Percentiles rank a stretch among this genome's conserved stretches.
Conservation (phyloP, 345 rosid species). For the Eucalyptus viminalis region DNA sequence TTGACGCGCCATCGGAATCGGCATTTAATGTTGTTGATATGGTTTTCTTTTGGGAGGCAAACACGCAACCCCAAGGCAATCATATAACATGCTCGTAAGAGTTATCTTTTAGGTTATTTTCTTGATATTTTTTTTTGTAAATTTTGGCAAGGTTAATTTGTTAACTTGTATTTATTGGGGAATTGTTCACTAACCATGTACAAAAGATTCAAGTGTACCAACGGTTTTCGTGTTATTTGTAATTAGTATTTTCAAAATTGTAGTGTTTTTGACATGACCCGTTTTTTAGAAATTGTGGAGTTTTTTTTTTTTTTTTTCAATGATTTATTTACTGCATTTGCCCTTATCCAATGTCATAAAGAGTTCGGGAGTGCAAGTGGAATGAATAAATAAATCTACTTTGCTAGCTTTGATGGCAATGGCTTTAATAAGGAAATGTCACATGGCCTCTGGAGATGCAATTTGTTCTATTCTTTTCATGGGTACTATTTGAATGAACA, state of each 20-base stretch:
- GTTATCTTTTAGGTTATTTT: background rate
- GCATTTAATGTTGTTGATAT: background rate
- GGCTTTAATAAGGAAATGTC: background rate
- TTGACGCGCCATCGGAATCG: background rate
- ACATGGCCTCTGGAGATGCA: background rate
- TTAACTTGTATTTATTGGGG: background rate
- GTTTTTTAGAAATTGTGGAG: background rate
- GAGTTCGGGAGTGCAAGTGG: background rate
- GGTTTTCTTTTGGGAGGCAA: background rate
- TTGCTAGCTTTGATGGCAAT: background rate
- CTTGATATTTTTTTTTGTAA: background rate
- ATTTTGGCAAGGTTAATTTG: background rate
- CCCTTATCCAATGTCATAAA: background rate
- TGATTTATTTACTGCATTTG: background rate
- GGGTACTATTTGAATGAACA: background rate
- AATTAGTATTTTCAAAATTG: background rate
- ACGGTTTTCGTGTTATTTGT: background rate
- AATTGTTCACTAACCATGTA: background rate
- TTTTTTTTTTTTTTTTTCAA: background rate
- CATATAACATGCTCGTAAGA: background rate
- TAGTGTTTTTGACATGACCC: background rate
- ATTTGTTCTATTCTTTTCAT: background rate
- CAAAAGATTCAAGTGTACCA: background rate
- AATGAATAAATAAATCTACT: background rate
- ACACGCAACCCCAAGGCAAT: background rate